Base-by-base conservation (phyloP, 495 filamentous ascomycete genomes). In the Penicillium riverlandense region DNA sequence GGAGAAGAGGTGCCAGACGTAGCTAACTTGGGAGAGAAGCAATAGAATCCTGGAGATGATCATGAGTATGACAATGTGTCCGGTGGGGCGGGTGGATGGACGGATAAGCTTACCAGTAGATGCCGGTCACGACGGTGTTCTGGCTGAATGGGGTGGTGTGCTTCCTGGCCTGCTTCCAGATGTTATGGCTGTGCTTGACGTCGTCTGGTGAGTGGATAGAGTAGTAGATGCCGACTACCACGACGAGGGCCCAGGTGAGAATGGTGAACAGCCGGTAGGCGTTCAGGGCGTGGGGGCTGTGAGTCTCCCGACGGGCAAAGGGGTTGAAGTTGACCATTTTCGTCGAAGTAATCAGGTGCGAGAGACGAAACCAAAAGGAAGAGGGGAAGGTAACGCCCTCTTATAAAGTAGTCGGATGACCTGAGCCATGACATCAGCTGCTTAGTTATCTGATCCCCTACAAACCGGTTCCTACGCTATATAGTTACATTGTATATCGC, bases 1-100 rank as follows among this genome's bases (percentile, higher is more conserved):
- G 28, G 75, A 77, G 75, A 88, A 94, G 40, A 96, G 78, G 50
- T 86, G 78, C 58, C 73, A 80, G 50, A 86, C 64, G 59, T 94
- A 96, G 52, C 71, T 79, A 41, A 84, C 59, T 55, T 96, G 90
- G 35, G 84, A 69, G 45, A 90, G 55, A 53, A 85, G 85, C 43
- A 94, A 74, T 30, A 82, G 58, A 43, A 91, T 69, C 87, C 85
- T 88, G 27, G 8, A 35, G 35, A 14, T 4, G 4, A 13, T 8
- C n/a, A 9, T 58, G 28, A 55, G 37, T 14, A 35, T 31, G 16
- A 11, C 42, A 11, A 28, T 7, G 48, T 30, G 38, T 16, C 8
- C 6, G n/a, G 32, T 40, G 6, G 29, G 35, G 3, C 10, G 30
- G 22, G n/a, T 11, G 28, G 8, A 15, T 33, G 22, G 29, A 5